A percentile compares a stretch with the other conserved stretches of the same genome.
phyloP scores from a whole-genome alignment of 805 yeast genomes.

The Nakazawaea molendinolei region DNA sequence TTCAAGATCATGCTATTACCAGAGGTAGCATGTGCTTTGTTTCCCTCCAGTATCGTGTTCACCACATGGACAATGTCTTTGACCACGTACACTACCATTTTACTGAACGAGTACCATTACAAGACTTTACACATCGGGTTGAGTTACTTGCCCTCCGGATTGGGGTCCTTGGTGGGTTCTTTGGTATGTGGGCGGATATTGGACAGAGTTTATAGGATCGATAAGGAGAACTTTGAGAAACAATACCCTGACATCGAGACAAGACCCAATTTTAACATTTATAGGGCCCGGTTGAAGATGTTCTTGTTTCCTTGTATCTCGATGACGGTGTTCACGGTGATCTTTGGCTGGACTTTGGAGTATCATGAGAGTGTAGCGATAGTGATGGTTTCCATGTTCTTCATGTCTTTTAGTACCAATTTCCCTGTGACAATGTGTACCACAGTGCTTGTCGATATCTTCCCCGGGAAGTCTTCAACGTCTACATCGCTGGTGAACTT shows the following conservation, averaged over 20 bases:
- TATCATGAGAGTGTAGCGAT: slow-evolving; percentile 36
- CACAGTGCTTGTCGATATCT: slow-evolving; percentile 60
- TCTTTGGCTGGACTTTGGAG: slow-evolving; percentile 63
- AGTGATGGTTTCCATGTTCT: slow-evolving; percentile 46
- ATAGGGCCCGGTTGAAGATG: slow-evolving; percentile 41
- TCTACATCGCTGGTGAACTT: slow-evolving; percentile 62
- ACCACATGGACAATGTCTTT: slow-evolving; percentile 65
- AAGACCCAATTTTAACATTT: slow-evolving; percentile 36
- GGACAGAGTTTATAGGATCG: slow-evolving; percentile 40
- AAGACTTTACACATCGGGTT: slow-evolving; percentile 55
- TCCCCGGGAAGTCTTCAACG: slow-evolving; percentile 57
- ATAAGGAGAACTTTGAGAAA: slow-evolving; percentile 24
- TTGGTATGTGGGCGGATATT: slow-evolving; percentile 49
- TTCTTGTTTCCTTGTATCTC: slow-evolving; percentile 33
- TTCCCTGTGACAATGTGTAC: slow-evolving; percentile 46
- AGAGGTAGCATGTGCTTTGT: slow-evolving; percentile 40
- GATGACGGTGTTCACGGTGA: slow-evolving; percentile 31
- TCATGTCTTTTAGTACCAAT: slow-evolving; percentile 46
- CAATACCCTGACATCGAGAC: slow-evolving; percentile 13
- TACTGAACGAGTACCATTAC: slow-evolving; percentile 44
- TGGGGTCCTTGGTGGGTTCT: slow-evolving; percentile 58
- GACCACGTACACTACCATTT: slow-evolving; percentile 54
- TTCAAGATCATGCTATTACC: slow-evolving; percentile 34
- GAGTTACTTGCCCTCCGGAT: slow-evolving; percentile 70
- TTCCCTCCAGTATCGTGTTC: slow-evolving; percentile 58